Percentiles rank a stretch among this genome's conserved stretches.
Conservation (phyloP, 2,329 filamentous ascomycete genomes). For the Trichoderma breve region DNA sequence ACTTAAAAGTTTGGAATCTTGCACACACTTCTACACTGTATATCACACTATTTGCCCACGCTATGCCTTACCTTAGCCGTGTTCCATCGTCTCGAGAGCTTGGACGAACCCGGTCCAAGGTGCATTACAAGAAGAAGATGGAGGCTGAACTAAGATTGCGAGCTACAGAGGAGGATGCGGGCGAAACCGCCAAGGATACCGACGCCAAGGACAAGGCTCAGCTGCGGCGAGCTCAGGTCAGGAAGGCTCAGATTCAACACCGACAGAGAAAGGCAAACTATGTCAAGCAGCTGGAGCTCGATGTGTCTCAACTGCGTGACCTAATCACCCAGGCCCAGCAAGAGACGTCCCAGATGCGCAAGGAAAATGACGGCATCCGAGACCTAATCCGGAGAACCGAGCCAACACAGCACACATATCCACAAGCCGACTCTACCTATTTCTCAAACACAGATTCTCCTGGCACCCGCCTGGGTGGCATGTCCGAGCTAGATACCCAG, state of each 20-base stretch:
- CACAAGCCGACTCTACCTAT: constrained; percentile 10
- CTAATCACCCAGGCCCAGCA: constrained; percentile 44
- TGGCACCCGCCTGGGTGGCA: background rate
- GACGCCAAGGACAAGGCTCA: constrained; percentile 42
- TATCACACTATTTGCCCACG: background rate
- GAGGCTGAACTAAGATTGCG: constrained; percentile 11
- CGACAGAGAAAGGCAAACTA: constrained; percentile 57
- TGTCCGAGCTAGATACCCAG: constrained; percentile 2
- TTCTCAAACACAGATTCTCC: constrained; percentile 3
- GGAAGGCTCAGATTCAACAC: constrained; percentile 54
- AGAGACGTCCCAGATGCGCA: constrained; percentile 38
- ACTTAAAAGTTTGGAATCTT: constrained; percentile 19
- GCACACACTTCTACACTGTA: background rate
- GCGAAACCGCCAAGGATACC: constrained; percentile 13
- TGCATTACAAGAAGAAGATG: constrained; percentile 4
- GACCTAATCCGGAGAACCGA: constrained; percentile 33
- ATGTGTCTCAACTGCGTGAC: constrained; percentile 47
- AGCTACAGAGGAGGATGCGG: background rate
- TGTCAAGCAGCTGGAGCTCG: constrained; percentile 52
- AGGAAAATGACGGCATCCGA: constrained; percentile 46
- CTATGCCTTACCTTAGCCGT: constrained; percentile 12
- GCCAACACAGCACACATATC: constrained; percentile 11
- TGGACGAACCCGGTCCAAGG: background rate
- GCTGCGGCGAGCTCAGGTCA: constrained; percentile 50
- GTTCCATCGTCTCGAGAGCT: constrained; percentile 7